A percentile compares a stretch with the other conserved stretches of the same genome.
Evolutionary conservation across 1,284 basidiomycete species (phyloP).

Genomic region (Sporisorium sorghi): DNA sequence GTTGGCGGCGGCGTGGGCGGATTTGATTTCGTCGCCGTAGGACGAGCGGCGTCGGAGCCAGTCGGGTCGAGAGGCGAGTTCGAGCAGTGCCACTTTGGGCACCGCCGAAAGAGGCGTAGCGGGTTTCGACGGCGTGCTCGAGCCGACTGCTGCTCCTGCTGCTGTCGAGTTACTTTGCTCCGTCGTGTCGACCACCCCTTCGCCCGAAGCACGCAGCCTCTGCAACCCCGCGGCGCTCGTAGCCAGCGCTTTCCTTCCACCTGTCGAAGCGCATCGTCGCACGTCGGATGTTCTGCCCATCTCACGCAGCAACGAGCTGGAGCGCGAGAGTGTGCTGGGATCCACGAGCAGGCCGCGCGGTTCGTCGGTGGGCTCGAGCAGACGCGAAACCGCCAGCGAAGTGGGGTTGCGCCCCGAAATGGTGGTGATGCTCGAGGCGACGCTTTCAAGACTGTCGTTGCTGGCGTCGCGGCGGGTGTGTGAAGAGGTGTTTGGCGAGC

Average conservation of each 20-base stretch:
- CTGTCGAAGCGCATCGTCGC: slow-evolving; percentile 26
- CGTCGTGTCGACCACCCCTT: not conserved
- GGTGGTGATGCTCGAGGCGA: slow-evolving; percentile 59
- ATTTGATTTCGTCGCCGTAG: slow-evolving; percentile 37
- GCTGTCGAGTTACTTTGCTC: not conserved
- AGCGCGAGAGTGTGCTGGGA: slow-evolving; percentile 5
- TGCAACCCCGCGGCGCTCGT: slow-evolving; percentile 11
- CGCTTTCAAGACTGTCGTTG: slow-evolving; percentile 56
- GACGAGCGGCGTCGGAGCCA: slow-evolving; percentile 39
- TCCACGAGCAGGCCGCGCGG: slow-evolving; percentile 39
- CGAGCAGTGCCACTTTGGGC: not conserved
- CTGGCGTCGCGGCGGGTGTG: slow-evolving; percentile 50
- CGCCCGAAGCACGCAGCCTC: slow-evolving; percentile 3
- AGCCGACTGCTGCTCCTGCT: not conserved
- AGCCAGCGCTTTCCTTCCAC: slow-evolving; percentile 20
- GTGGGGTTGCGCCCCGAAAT: slow-evolving; percentile 44
- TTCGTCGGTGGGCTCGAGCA: slow-evolving; percentile 49
- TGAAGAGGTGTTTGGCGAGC: not conserved
- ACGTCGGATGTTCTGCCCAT: slow-evolving; percentile 17
- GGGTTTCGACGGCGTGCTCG: not conserved
- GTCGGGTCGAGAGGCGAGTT: slow-evolving; percentile 27
- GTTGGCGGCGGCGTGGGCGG: not conserved
- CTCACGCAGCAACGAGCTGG: slow-evolving; percentile 17
- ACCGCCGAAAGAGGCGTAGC: not conserved
- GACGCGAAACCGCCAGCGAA: slow-evolving; percentile 28